A percentile compares a stretch with the other conserved stretches of the same genome.
phyloP scores from a whole-genome alignment of 2,329 filamentous ascomycete genomes.

The Aureobasidium namibiae region DNA sequence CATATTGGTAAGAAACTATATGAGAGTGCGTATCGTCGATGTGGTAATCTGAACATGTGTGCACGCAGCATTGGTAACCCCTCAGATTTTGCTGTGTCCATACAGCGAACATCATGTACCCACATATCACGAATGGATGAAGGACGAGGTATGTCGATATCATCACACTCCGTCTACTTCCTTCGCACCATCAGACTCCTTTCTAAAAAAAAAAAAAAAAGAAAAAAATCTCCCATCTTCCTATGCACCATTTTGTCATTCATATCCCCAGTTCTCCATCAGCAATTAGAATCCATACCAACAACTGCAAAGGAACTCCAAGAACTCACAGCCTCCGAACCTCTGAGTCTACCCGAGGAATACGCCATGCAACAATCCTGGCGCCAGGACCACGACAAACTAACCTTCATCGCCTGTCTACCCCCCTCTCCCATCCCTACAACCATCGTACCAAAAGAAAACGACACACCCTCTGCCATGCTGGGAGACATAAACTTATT shows the following conservation, averaged over 20 bases:
- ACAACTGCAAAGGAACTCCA: slow-evolving; percentile 54
- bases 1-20: slow-evolving; percentile 24
- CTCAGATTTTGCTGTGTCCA: slow-evolving; percentile 66
- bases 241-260: not conserved
- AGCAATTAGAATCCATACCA: not conserved
- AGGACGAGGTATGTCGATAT: slow-evolving; percentile 52
- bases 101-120: slow-evolving; percentile 76
- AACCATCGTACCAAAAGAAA: slow-evolving; percentile 31
- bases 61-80: slow-evolving; percentile 57
- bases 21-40: too few species aligned
- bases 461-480: slow-evolving; percentile 47
- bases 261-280: not conserved
- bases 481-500: slow-evolving; percentile 58
- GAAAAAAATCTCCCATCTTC: not conserved
- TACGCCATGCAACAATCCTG: slow-evolving; percentile 86
- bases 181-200: too few species aligned
- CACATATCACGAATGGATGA: slow-evolving; percentile 87
- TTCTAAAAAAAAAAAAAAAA: too few species aligned
- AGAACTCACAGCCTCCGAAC: slow-evolving; percentile 79
- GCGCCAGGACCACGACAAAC: slow-evolving; percentile 72
- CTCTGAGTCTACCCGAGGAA: slow-evolving; percentile 70
- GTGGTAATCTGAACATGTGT: not conserved
- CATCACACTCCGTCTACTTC: not conserved
- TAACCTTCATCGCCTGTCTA: slow-evolving; percentile 81
- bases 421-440: slow-evolving; percentile 25